Percentiles rank a stretch among this genome's conserved stretches.
Conservation (phyloP, 257 asterid genomes). For the Oldenlandia corymbosa region DNA sequence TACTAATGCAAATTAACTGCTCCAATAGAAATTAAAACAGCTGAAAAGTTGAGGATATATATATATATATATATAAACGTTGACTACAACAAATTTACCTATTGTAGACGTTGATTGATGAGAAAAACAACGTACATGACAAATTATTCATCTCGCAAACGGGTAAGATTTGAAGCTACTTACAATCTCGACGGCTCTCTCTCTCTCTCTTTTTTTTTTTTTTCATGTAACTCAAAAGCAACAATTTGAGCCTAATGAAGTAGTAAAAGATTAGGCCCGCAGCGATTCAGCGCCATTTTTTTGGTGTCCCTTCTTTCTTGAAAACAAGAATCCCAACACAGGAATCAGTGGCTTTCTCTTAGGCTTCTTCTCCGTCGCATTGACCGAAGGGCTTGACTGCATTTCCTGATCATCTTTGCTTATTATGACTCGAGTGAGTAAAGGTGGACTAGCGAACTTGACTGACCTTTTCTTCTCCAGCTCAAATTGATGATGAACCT, state of each 20-base stretch:
- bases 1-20: too few relatives aligned
- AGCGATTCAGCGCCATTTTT: neutral
- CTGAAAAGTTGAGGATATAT: too few relatives aligned
- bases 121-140: neutral
- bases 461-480: conserved; percentile 63
- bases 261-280: conserved; percentile 1
- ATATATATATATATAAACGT: too few relatives aligned
- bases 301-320: conserved; percentile 37
- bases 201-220: too few relatives aligned
- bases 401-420: conserved; percentile 20
- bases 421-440: conserved; percentile 40
- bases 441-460: conserved; percentile 70
- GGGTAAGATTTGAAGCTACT: too few relatives aligned
- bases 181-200: too few relatives aligned
- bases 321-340: conserved; percentile 46
- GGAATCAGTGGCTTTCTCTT: conserved; percentile 63
- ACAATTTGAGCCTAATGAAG: neutral
- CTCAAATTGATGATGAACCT: neutral
- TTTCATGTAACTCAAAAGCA: too few relatives aligned
- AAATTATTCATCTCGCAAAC: neutral
- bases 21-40: too few relatives aligned
- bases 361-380: conserved; percentile 25
- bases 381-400: conserved; percentile 8
- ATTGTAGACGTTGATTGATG: neutral
- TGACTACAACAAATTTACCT: too few relatives aligned